Percentiles rank a stretch among this genome's conserved stretches.
These are phyloP conservation scores for Fusarium lateritium DNA, from an alignment of 2,329 filamentous ascomycete species.

Conservation along the genomic window DNA sequence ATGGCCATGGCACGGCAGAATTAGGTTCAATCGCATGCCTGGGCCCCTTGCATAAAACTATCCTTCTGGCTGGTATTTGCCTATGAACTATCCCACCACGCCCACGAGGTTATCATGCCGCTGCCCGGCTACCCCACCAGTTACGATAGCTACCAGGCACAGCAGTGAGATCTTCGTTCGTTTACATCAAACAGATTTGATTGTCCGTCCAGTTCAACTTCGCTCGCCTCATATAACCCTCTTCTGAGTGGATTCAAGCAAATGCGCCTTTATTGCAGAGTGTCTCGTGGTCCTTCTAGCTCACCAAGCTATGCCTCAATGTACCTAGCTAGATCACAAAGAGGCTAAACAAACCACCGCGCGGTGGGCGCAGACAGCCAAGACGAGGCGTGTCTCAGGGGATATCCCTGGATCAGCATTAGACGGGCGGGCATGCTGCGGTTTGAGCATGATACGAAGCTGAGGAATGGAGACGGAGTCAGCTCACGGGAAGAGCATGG, in stretches of 20 bases:
- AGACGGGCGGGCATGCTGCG: constrained; percentile 11
- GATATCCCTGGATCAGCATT: constrained; percentile 43
- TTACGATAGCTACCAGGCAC: constrained; percentile 19
- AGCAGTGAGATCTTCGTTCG: constrained; percentile 13
- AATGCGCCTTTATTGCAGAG: constrained; percentile 43
- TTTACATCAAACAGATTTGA: constrained; percentile 21
- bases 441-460: constrained; percentile 30
- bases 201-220: constrained; percentile 23
- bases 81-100: constrained; percentile 27
- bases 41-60: constrained; percentile 40
- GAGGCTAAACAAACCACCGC: constrained; percentile 34
- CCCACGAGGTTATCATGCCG: constrained; percentile 37
- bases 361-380: constrained; percentile 39
- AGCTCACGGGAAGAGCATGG: constrained; percentile 18
- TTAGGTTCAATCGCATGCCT: constrained; percentile 24
- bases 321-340: constrained; percentile 37
- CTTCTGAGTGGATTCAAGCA: constrained; percentile 20
- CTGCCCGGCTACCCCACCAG: constrained; percentile 34
- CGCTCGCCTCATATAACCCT: constrained; percentile 30
- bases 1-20: constrained; percentile 17
- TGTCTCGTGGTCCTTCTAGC: constrained; percentile 43
- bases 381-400: constrained; percentile 49
- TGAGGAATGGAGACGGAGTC: constrained; percentile 45
- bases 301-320: constrained; percentile 29
- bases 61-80: constrained; percentile 35